phyloP scores from a whole-genome alignment of 2,329 filamentous ascomycete species.

The Aspergillus caelatus region DNA sequence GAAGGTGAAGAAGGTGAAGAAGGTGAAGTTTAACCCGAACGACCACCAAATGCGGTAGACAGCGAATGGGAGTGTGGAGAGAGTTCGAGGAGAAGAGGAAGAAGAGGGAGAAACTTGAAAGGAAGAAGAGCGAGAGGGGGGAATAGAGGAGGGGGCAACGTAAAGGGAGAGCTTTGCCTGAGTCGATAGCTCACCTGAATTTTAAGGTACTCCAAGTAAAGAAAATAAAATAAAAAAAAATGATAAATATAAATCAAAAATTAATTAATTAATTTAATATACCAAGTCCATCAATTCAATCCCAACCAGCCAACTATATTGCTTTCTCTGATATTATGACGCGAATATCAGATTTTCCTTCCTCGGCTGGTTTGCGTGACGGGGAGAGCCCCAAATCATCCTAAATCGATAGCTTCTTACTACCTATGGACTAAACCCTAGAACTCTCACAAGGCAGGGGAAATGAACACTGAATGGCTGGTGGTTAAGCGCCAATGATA shows the following conservation, averaged over 20 bases:
- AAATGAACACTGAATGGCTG: conserved; percentile 2
- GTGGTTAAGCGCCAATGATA: not conserved
- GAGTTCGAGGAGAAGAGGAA: not conserved
- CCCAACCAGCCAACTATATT: not conserved
- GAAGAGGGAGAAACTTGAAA: not conserved
- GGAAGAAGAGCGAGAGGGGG: not conserved
- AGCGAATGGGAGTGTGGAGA: not conserved
- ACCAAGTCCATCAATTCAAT: not conserved
- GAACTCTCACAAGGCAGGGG: not conserved
- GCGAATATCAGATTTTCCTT: not conserved
- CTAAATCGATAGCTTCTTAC: not conserved
- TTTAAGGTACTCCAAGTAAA: not conserved
- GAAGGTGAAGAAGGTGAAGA: not conserved
- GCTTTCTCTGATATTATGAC: not conserved
- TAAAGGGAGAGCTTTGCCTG: not conserved
- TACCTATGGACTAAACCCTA: not conserved
- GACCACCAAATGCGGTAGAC: not conserved
- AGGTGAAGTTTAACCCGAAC: not conserved
- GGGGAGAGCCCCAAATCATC: not conserved
- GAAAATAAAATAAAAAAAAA: not conserved
- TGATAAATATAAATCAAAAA: not conserved
- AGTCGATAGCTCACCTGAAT: conserved; percentile 7
- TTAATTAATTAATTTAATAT: not conserved
- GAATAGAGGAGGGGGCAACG: not conserved
- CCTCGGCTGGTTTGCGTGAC: not conserved